A percentile compares a stretch with the other conserved stretches of the same genome.
These are phyloP conservation scores for Lippia alba DNA, from an alignment of 305 asterid genomes.

Conservation along the genomic window DNA sequence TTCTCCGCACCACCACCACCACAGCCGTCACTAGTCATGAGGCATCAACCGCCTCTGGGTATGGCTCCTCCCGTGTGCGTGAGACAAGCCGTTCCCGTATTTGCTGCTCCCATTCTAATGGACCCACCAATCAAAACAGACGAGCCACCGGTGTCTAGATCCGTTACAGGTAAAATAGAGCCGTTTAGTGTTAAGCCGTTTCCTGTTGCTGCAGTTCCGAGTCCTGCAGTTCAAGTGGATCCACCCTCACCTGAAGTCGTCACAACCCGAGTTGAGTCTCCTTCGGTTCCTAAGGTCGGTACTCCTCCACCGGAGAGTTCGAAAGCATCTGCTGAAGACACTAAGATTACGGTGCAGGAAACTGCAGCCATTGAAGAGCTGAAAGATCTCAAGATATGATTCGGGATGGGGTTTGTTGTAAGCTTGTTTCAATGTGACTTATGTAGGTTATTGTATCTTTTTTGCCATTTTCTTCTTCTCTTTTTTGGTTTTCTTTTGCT, in stretches of 20 bases:
- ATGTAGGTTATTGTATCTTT: slow-evolving; percentile 35
- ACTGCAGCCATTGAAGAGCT: slow-evolving; percentile 43
- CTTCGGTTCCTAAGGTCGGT: slow-evolving; percentile 34
- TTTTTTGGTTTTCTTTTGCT: slow-evolving; percentile 19
- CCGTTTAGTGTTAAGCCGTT: slow-evolving; percentile 33
- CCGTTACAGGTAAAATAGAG: slow-evolving; percentile 17
- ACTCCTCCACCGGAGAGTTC: slow-evolving; percentile 36
- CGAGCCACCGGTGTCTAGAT: slow-evolving; percentile 46
- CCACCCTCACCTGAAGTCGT: slow-evolving; percentile 35
- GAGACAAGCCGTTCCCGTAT: slow-evolving; percentile 70
- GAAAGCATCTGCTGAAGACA: slow-evolving; percentile 37
- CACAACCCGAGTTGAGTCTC: slow-evolving; percentile 30
- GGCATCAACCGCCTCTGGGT: slow-evolving; percentile 52
- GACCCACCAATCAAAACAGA: slow-evolving; percentile 51
- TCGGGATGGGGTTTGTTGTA: slow-evolving; percentile 16
- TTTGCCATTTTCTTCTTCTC: slow-evolving; percentile 12
- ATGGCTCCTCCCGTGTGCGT: slow-evolving; percentile 70
- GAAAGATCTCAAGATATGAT: slow-evolving; percentile 58
- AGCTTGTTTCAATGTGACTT: slow-evolving; percentile 34
- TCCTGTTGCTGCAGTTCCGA: slow-evolving; percentile 31
- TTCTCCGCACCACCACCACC: slow-evolving; percentile 85
- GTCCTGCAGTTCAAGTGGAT: slow-evolving; percentile 43
- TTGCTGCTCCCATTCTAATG: slow-evolving; percentile 57
- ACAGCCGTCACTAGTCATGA: slow-evolving; percentile 53
- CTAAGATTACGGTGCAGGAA: slow-evolving; percentile 41